phyloP scores from a whole-genome alignment of 345 rosid genomes.

The Pugionium cornutum region DNA sequence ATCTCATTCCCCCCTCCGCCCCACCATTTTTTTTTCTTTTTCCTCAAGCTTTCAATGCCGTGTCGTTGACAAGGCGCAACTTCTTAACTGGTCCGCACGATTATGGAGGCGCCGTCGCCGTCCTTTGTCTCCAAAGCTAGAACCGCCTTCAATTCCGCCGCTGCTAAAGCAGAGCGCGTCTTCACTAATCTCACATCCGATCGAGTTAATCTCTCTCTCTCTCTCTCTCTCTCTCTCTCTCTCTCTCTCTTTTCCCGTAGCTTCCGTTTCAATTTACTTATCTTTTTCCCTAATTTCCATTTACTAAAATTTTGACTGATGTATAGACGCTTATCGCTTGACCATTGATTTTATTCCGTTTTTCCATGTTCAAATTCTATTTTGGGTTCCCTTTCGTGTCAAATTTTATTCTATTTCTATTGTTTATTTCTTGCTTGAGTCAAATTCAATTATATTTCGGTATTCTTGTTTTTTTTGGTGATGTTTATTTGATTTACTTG shows the following conservation, averaged over 20 bases:
- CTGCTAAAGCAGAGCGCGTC: slow-evolving; percentile 98
- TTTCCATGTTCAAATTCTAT: slow-evolving; percentile 27
- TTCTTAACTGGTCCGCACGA: slow-evolving; percentile 39
- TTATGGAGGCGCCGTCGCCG: slow-evolving; percentile 57
- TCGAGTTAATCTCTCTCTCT: slow-evolving; percentile 51
- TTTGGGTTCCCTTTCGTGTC: slow-evolving; percentile 42
- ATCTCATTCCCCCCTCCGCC: slow-evolving; percentile 12
- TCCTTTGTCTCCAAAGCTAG: slow-evolving; percentile 88
- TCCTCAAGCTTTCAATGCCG: slow-evolving; percentile 35
- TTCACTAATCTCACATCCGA: slow-evolving; percentile 82
- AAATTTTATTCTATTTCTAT: slow-evolving; percentile 27
- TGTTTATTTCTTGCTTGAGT: slow-evolving; percentile 4
- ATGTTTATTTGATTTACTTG: slow-evolving; percentile 16
- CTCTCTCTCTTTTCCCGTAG: slow-evolving; percentile 17
- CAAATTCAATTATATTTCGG: slow-evolving; percentile 20
- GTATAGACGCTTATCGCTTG: slow-evolving; percentile 15
- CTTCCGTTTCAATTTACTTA: slow-evolving; percentile 19
- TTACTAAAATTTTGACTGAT: slow-evolving; percentile 45
- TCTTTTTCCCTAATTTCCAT: slow-evolving; percentile 2
- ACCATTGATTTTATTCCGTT: slow-evolving; percentile 32
- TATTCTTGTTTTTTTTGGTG: slow-evolving; percentile 3
- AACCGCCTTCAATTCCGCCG: slow-evolving; percentile 91
- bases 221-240: not conserved
- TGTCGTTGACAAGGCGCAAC: slow-evolving; percentile 20
- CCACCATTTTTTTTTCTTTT: not conserved